These are phyloP conservation scores for Suillus hirtellus DNA, from an alignment of 768 basidiomycete genomes.

Conservation along the genomic window DNA sequence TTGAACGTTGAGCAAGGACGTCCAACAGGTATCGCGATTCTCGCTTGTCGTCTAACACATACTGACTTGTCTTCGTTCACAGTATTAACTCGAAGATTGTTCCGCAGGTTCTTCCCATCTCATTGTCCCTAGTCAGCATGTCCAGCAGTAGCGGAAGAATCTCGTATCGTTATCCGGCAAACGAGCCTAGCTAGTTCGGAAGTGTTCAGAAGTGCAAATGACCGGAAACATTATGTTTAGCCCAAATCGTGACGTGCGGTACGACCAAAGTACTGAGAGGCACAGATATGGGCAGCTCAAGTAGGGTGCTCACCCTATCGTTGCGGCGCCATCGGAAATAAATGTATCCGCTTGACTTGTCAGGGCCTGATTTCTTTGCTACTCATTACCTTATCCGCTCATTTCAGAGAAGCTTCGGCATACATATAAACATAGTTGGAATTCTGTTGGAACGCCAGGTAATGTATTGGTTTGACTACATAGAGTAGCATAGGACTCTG, in stretches of 20 bases:
- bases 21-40: no score
- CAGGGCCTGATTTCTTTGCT: background rate
- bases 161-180: background rate
- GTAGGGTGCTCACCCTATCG: background rate
- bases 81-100: no score
- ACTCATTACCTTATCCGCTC: background rate
- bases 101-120: no score
- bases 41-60: no score
- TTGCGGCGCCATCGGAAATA: background rate
- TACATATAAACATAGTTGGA: background rate
- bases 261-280: no score
- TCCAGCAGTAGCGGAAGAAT: background rate
- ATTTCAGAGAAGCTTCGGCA: no score
- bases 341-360: background rate
- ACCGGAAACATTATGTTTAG: background rate
- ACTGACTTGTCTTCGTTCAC: no score
- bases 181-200: background rate
- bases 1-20: no score
- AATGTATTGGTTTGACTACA: background rate
- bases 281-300: no score
- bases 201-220: background rate
- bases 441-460: background rate
- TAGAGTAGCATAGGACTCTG: background rate
- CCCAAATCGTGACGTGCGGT: no score
- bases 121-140: background rate